Conservation (phyloP, 2,329 filamentous ascomycete genomes). For the Eutypella sp. region DNA sequence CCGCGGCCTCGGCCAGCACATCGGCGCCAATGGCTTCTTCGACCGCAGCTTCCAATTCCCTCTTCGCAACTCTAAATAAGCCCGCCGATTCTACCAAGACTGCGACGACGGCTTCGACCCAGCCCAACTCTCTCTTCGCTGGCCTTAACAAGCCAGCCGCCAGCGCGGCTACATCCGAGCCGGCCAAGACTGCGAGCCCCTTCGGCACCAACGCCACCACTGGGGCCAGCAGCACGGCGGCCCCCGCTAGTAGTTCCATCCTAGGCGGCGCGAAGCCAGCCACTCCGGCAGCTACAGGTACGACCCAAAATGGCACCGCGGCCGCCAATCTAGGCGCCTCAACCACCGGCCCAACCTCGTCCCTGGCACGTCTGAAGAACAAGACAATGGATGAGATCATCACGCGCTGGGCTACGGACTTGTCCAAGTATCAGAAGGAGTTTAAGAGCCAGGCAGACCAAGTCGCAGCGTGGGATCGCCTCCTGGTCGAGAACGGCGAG, state of each 20-base stretch:
- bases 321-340: slow-evolving; percentile 58
- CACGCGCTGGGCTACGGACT: slow-evolving; percentile 89
- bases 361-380: slow-evolving; percentile 88
- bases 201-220: slow-evolving; percentile 24
- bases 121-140: slow-evolving; percentile 16
- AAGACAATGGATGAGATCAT: slow-evolving; percentile 99
- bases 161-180: slow-evolving; percentile 20
- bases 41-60: slow-evolving; percentile 18
- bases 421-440: slow-evolving; percentile 94
- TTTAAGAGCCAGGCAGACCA: slow-evolving; percentile 87
- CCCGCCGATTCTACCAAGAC: slow-evolving; percentile 10
- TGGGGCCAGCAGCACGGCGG: slow-evolving; percentile 18
- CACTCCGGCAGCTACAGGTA: slow-evolving; percentile 24
- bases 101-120: slow-evolving; percentile 13
- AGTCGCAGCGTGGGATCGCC: slow-evolving; percentile 85
- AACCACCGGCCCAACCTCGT: slow-evolving; percentile 74
- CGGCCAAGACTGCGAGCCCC: slow-evolving; percentile 23
- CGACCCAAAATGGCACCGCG: slow-evolving; percentile 17
- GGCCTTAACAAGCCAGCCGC: slow-evolving; percentile 14
- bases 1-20: neutral
- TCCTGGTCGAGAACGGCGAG: slow-evolving; percentile 87
- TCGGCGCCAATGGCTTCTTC: slow-evolving; percentile 11
- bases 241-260: slow-evolving; percentile 26
- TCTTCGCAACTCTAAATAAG: slow-evolving; percentile 1
- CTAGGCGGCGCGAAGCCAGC: slow-evolving; percentile 27